Evolutionary conservation across 352 stramenopile species (phyloP), one percentile per base, ranked within the genome.

Genomic region (Globisporangium carolinianum): DNA sequence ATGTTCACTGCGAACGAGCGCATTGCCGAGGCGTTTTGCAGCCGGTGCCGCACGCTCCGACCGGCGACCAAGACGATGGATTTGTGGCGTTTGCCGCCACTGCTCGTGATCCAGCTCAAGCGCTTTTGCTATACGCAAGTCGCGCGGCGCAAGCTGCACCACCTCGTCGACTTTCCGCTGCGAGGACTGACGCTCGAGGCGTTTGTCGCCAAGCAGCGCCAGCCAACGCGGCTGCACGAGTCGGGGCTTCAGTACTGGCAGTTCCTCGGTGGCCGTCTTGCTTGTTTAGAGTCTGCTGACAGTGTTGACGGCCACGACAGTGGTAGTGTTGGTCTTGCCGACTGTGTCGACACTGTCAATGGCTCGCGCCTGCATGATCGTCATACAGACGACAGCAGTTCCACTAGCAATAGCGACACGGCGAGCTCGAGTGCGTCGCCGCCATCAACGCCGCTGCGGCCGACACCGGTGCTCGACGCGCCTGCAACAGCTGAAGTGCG

Each of bases 61-160:
- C 73, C 91, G 67, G 79, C 80, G 65, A 98, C 87, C 9, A 98
- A 98, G 67, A 95, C 94, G 41, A 98, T 99, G 83, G 94, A 98
- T 63, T 68, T 99, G 0, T 99, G 96, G 96, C 84, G 96, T 24
- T 69, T 99, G 46, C 97, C 97, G 39, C 96, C 96, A 0, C 68
- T 99, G 48, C 75, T 99, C 5, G 97, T 99, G n/a, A 98, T 99
- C 57, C 97, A 99, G 47, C 77, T 99, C n/a, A 99, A 99, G 69
- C 90, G 97, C 14, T 99, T 99, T 66, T 97, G 98, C 63, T 98
- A 95, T 57, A 98, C 95, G n/a, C 79, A 96, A 63, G 76, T 83
- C 24, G 87, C 79, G 10, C 77, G 90, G 24, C 76, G 94, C 60
- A 99, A 99, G 73, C 72, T 99, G 57, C 89, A 97, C 39, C 94